Base-by-base conservation (phyloP, 1,284 basidiomycete species). In the Leucoagaricus sp. region DNA sequence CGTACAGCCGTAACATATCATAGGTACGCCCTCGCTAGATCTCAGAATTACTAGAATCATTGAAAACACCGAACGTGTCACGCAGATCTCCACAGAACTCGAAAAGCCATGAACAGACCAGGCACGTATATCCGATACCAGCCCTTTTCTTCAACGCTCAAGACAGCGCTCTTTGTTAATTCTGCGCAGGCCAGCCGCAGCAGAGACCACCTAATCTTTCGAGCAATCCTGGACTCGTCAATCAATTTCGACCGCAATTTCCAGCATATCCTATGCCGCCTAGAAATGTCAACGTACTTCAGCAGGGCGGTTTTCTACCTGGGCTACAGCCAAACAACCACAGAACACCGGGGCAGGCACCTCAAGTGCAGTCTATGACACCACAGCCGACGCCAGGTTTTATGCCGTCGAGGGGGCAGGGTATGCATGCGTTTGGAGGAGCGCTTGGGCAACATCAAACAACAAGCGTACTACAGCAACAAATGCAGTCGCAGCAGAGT, bases 141-240 rank as follows among this genome's bases (percentile, higher is more conserved):
- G 57, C 57, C 57, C 54, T 62, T 60, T 56, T 64, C 45, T 57
- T 55, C 55, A 55, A 47, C 7, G 51, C 48, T 45, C 15, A 45
- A 45, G 28, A 59, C 51, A 54, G 21, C 58, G 62, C 63, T 65
- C 65, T 64, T 62, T 61, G 58, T 53, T 42, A 60, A 47, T 60
- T 63, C 38, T 65, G 59, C 40, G 36, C 69, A 91, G 89, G 88
- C 65, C 88, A 90, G 81, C 86, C 88, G 55, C 87, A 87, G 66
- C 88, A 89, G 70, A 79, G 89, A 69, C 86, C 86, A 54, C 87
- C 87, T 62, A 87, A 80, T 70, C 80, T 90, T 58, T 79, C 81
- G n/a, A 82, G 85, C 36, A 85, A 83, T 61, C 79, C 86, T 62
- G 74, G 74, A 45, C 78, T 88, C 60, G 75, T 81, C 6, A 81